Percentiles rank a stretch among this genome's conserved stretches.
Conservation (phyloP, 2,329 filamentous ascomycete species). For the Chaetomiaceae sp. region DNA sequence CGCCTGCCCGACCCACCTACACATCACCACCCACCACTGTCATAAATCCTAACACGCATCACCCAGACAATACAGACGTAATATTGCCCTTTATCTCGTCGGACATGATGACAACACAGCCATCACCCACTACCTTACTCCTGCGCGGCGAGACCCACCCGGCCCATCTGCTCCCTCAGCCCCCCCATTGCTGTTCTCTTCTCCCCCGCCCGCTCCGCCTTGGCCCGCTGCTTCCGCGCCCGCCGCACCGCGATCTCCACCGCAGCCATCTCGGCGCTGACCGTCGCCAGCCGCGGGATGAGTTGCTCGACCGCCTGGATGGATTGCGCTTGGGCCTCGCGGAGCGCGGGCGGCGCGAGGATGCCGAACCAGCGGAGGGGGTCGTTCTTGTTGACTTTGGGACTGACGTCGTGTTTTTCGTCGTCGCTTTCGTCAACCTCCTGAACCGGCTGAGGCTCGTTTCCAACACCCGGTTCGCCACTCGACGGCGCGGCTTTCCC, state of each 20-base stretch:
- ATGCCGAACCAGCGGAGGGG: slow-evolving; percentile 56
- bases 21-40: no score
- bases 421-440: not conserved
- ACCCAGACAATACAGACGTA: no score
- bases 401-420: slow-evolving; percentile 1
- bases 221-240: slow-evolving; percentile 49
- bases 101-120: not conserved
- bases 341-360: slow-evolving; percentile 46
- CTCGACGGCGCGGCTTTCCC: no score
- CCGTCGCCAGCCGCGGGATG: slow-evolving; percentile 49
- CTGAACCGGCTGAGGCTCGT: not conserved
- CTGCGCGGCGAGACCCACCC: slow-evolving; percentile 1
- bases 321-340: slow-evolving; percentile 55
- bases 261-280: slow-evolving; percentile 55
- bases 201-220: slow-evolving; percentile 34
- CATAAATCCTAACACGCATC: no score
- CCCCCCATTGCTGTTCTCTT: slow-evolving; percentile 21
- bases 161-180: slow-evolving; percentile 1
- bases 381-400: slow-evolving; percentile 33
- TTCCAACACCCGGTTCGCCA: no score
- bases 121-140: not conserved
- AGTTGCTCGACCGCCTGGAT: slow-evolving; percentile 49
- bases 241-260: slow-evolving; percentile 64
- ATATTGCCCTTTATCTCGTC: no score
- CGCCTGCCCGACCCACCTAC: no score